A percentile compares a stretch with the other conserved stretches of the same genome.
Conservation (phyloP, 768 basidiomycete genomes). For the Suillus ampliporus region DNA sequence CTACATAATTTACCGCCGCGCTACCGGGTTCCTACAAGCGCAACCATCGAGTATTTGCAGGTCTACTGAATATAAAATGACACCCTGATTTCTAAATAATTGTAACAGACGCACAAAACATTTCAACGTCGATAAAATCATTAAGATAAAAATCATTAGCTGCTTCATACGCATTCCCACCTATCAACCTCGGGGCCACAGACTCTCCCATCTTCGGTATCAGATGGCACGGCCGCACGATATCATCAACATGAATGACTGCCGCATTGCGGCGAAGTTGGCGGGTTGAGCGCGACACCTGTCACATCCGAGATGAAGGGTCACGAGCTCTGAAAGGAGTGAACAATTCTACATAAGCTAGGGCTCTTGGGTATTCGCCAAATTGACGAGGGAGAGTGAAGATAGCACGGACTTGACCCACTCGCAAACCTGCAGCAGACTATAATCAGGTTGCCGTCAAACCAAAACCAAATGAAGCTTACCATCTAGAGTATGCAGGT, state of each 20-base stretch:
- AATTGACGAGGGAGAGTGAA: not conserved
- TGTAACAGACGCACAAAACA: too few species aligned
- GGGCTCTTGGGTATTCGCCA: constrained; percentile 13
- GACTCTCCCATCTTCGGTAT: constrained; percentile 21
- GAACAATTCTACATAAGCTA: constrained; percentile 35
- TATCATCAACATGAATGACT: constrained; percentile 4
- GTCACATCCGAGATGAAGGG: not conserved
- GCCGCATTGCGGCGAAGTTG: constrained; percentile 4
- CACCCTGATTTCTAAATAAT: too few species aligned
- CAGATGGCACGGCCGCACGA: constrained; percentile 11
- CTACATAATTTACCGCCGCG: too few species aligned
- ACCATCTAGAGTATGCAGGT: too few species aligned
- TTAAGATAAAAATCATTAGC: constrained; percentile 12
- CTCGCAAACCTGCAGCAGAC: constrained; percentile 12
- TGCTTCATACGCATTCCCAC: not conserved
- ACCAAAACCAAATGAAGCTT: too few species aligned
- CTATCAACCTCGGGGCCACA: constrained; percentile 18
- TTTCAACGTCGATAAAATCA: constrained; percentile 6
- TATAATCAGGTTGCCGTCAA: too few species aligned
- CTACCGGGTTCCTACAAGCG: too few species aligned
- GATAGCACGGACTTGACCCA: constrained; percentile 17
- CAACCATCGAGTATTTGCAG: too few species aligned
- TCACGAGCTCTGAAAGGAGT: constrained; percentile 16
- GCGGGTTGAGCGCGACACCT: constrained; percentile 10
- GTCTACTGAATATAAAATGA: too few species aligned